Base-by-base conservation (phyloP, 1,139 yeast species). In the Magnusiomyces suaveolens region DNA sequence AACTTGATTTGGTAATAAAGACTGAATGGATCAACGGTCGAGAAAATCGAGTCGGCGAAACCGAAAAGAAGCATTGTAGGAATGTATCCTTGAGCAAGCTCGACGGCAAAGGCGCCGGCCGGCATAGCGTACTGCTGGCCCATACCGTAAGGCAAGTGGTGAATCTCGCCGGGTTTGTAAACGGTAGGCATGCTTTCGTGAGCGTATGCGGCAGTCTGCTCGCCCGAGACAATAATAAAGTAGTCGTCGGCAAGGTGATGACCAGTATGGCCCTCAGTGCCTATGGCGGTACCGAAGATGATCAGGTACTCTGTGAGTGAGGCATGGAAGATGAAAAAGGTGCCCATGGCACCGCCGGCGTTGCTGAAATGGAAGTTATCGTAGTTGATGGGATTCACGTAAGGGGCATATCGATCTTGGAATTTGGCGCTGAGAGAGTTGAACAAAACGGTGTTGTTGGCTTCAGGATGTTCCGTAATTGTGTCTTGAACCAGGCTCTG, bases 341-440 rank as follows among this genome's bases (percentile, higher is more conserved):
- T 82, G 29, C 98, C 98, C 98, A 92, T 92, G 55, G 98, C 97
- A 62, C 96, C 96, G 55, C 98, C 98, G 8, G 98, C 98, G 65
- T 88, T 89, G 78, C 90, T 92, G 79, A 83, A 90, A 53, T 92
- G 83, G 97, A 97, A 92, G 63, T 89, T 92, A 52, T 86, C 84
- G 56, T 77, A 76, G 66, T 82, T 80, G 63, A 84, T 75, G 58
- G 80, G 82, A 67, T 85, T 87, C 69, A 89, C 79, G 60, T 78
- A 67, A 25, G 81, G 80, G 23, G 88, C 87, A 67, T 90, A 92
- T 55, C 75, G 80, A 1, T 70, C 75, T 62, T 82, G 76, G 60
- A 92, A 69, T 52, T 73, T 75, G 1, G 77, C 77, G 33, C 87
- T 80, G 59, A 92, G 75, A 43, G 79, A 83, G 25, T 72, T 67